These are phyloP conservation scores for Psilocybe cyanescens DNA, from an alignment of 768 basidiomycete species.

Conservation along the genomic window DNA sequence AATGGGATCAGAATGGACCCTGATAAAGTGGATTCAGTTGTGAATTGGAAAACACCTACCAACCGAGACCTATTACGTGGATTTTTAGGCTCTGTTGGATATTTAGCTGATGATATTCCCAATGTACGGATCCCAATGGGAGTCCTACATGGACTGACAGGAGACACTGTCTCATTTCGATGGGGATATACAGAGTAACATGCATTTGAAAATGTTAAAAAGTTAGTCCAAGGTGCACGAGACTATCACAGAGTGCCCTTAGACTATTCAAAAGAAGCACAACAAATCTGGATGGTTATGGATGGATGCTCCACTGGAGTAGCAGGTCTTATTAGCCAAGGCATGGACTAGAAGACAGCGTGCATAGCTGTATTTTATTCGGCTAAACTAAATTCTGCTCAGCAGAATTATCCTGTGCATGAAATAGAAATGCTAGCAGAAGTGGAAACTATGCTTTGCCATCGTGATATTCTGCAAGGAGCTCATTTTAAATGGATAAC, in stretches of 20 bases:
- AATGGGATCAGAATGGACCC: constrained; percentile 48
- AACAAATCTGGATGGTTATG: constrained; percentile 30
- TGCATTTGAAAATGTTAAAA: constrained; percentile 41
- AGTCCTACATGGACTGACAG: constrained; percentile 27
- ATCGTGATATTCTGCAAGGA: constrained; percentile 33
- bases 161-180: constrained; percentile 26
- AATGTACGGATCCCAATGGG: constrained; percentile 42
- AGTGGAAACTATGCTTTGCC: constrained; percentile 34
- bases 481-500: constrained; percentile 30
- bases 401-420: constrained; percentile 44
- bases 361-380: constrained; percentile 36
- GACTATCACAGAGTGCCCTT: too few species aligned
- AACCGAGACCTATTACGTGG: constrained; percentile 35
- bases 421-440: constrained; percentile 42
- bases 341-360: constrained; percentile 24
- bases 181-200: constrained; percentile 32
- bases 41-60: constrained; percentile 37
- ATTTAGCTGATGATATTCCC: constrained; percentile 35
- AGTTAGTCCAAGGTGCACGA: not conserved
- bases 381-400: constrained; percentile 36
- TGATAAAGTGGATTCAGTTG: constrained; percentile 39
- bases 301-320: constrained; percentile 35
- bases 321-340: constrained; percentile 30
- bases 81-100: constrained; percentile 33
- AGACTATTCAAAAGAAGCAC: constrained; percentile 13